Evolutionary conservation across 164 flowering plant genomes (phyloP).

Genomic region (Saururus chinensis): DNA sequence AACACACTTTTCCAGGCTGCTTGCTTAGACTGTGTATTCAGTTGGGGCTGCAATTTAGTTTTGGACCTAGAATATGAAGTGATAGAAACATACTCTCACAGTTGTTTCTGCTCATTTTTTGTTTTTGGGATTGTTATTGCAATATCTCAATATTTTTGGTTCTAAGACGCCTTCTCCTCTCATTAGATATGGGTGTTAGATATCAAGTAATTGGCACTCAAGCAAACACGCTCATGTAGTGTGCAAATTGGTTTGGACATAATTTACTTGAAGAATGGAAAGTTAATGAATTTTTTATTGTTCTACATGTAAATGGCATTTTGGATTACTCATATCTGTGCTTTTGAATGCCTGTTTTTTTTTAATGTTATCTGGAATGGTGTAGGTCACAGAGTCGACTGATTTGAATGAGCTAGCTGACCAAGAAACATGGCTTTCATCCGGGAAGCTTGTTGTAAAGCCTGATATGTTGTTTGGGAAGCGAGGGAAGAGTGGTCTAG

Average conservation of each 20-base stretch:
- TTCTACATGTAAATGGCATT: neutral
- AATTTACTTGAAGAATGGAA: neutral
- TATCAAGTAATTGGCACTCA: neutral
- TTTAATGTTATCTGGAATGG: neutral
- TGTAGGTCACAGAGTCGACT: conserved; percentile 62
- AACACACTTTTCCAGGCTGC: too few species aligned
- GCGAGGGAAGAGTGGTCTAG: conserved; percentile 94
- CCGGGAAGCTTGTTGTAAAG: conserved; percentile 76
- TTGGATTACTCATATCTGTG: neutral
- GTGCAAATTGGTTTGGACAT: neutral
- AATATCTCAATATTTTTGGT: neutral
- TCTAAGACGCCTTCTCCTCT: neutral
- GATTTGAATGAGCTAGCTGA: conserved; percentile 65
- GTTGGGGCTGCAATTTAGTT: too few species aligned
- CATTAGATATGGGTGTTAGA: neutral
- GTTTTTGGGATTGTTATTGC: neutral
- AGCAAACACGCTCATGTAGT: neutral
- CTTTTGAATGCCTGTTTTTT: neutral
- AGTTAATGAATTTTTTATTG: neutral
- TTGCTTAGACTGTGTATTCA: too few species aligned
- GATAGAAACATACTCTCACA: too few species aligned
- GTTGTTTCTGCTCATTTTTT: too few species aligned
- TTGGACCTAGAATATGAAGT: too few species aligned
- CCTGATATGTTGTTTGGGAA: conserved; percentile 98
- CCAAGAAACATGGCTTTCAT: conserved; percentile 78